These are phyloP conservation scores for Lipomyces yamadae DNA, from an alignment of 805 yeast species.

Conservation along the genomic window DNA sequence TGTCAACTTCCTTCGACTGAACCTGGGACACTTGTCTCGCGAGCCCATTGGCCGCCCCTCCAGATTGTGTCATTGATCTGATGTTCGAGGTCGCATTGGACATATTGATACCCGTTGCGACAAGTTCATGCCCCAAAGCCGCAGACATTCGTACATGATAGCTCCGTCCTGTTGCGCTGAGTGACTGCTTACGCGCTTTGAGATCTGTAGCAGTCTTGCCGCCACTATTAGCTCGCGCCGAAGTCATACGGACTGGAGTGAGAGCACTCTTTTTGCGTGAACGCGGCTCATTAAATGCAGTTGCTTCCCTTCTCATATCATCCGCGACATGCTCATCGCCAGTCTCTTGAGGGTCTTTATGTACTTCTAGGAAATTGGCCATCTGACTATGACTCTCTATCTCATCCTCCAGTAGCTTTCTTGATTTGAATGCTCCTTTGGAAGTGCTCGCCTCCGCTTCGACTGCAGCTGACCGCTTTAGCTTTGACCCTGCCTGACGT, in stretches of 20 bases:
- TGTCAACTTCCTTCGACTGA: conserved; percentile 50
- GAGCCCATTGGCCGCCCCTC: conserved; percentile 43
- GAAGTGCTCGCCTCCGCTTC: conserved; percentile 18
- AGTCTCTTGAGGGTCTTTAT: conserved; percentile 14
- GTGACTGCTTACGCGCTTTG: conserved; percentile 9
- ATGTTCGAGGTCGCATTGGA: conserved; percentile 49
- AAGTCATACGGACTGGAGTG: conserved; percentile 34
- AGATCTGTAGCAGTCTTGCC: neutral
- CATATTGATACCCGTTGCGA: conserved; percentile 64
- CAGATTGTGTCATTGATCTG: conserved; percentile 44
- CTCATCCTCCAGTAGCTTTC: conserved; percentile 17
- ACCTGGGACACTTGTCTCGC: conserved; percentile 43
- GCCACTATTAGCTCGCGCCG: conserved; percentile 31
- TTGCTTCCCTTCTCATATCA: conserved; percentile 6
- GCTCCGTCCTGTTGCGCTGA: conserved; percentile 15
- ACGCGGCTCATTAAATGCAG: conserved; percentile 23
- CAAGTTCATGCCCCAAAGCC: conserved; percentile 53
- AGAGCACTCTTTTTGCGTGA: conserved; percentile 17
- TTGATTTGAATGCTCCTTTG: conserved; percentile 20
- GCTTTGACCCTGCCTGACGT: neutral
- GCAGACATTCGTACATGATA: conserved; percentile 22
- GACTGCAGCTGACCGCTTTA: conserved; percentile 17
- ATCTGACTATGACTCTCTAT: conserved; percentile 8
- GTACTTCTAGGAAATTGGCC: neutral
- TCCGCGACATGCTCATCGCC: conserved; percentile 20